These are phyloP conservation scores for Arthroderma sp. DNA, from an alignment of 2,329 filamentous ascomycete genomes.

Conservation along the genomic window DNA sequence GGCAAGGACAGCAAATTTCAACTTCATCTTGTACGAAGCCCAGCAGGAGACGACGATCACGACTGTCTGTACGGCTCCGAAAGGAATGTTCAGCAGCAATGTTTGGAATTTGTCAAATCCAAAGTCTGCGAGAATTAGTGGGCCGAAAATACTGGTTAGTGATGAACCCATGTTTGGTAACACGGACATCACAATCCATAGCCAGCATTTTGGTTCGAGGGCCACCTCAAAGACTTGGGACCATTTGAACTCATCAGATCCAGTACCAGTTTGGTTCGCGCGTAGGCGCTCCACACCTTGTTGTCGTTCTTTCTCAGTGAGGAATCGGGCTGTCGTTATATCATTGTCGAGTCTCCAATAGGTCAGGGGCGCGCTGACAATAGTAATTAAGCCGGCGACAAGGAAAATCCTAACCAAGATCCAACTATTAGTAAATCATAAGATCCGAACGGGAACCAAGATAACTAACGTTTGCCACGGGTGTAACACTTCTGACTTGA, in stretches of 20 bases:
- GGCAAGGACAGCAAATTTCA: constrained; percentile 46
- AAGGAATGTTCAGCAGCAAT: constrained; percentile 54
- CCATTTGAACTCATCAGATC: constrained; percentile 34
- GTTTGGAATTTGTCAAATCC: constrained; percentile 47
- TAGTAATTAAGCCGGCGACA: constrained; percentile 48
- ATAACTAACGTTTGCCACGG: constrained; percentile 38
- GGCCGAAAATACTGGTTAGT: constrained; percentile 53
- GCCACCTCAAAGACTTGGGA: constrained; percentile 30
- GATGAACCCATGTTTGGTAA: constrained; percentile 51
- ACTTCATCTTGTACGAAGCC: constrained; percentile 41
- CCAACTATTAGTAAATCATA: neutral
- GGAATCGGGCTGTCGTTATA: constrained; percentile 38
- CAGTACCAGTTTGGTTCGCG: constrained; percentile 38
- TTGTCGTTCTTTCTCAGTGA: constrained; percentile 33
- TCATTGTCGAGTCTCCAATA: constrained; percentile 49
- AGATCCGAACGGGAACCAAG: neutral
- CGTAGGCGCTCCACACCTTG: constrained; percentile 38
- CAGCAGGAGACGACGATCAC: constrained; percentile 48
- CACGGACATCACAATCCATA: constrained; percentile 49
- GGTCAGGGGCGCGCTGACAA: constrained; percentile 44
- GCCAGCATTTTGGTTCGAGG: constrained; percentile 38
- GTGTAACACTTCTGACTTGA: constrained; percentile 30
- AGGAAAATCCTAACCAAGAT: constrained; percentile 39
- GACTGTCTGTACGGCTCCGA: constrained; percentile 48
- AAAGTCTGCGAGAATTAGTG: constrained; percentile 48